Evolutionary conservation across 129 eudicot genomes (phyloP), one percentile per base, ranked within the genome.

Genomic region (Scalesia atractyloides): DNA sequence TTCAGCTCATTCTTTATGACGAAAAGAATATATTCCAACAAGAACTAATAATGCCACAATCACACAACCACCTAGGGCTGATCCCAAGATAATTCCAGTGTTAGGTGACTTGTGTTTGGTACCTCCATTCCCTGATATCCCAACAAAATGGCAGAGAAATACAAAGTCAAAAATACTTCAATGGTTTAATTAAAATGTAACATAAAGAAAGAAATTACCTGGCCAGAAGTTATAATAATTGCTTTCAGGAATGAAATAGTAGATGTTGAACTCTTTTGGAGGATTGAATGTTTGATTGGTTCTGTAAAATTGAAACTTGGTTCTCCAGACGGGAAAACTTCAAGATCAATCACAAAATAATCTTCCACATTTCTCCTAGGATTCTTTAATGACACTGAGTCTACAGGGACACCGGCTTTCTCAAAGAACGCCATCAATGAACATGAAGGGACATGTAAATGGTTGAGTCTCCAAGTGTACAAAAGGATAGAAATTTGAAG

Each of bases 401-500:
- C 92, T 24, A 91, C 86, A 2, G 87, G 84, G 36, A 86, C 69
- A 51, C 57, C 19, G 48, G 63, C 64, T 16, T 50, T 10, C 66
- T 26, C 62, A 64, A 80, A 80, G 64, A 78, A 53, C 3, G 0
- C 4, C 83, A 74, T 85, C 62, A 91, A 17, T n/a, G 19, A 20
- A 16, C 49, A 9, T 59, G 80, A 53, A 91, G 84, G 18, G 81
- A 62, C 1, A 9, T 41, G 48, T 68, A 91, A 33, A 66, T 19
- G 22, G 66, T 78, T 7, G 76, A 0, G 51, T 84, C 84, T 34
- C 59, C 78, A 24, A 83, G 75, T 77, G 66, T 70, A 20, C 90
- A 91, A 64, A 91, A 91, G 57, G 86, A 79, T 69, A 85, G 91
- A 68, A 87, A 81, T 63, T 84, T 83, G 75, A 91, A 86, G 16